Evolutionary conservation across 495 filamentous ascomycete species (phyloP), one percentile per base, ranked within the genome.

Genomic region (Aspergillus biplanus): DNA sequence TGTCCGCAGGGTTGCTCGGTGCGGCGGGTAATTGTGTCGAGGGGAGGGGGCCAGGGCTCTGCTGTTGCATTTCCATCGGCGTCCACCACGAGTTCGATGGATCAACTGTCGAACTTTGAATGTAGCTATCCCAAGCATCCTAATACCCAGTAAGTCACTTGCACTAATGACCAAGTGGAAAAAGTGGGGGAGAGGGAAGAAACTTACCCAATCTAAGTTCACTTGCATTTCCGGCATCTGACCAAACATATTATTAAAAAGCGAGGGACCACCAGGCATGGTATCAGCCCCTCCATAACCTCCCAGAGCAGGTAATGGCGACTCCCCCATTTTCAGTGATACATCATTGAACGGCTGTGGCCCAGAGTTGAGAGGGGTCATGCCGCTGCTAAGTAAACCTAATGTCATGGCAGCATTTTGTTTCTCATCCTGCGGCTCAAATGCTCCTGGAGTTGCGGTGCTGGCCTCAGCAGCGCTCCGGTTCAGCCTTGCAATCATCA

Each of bases 161-260:
- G 31, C 50, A 16, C 33, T 21, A 39, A 56, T 15, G n/a, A 11
- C 39, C 11, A 39, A 44, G n/a, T 15, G n/a, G 11, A 15, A 48
- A 37, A 33, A 8, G 34, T n/a, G 8, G 15, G 11, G 13, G 8
- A 57, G 37, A 59, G 37, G 35, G 7, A 7, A 33, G n/a, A 15
- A 53, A 72, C 87, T 76, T 79, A 93, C 91, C 91, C 91, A 95
- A 69, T 93, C 91, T 67, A 93, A 83, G 65, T 89, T 91, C 32
- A 63, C 72, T 62, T 87, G 85, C 79, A 85, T 80, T 42, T 90
- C 88, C 32, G 87, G 86, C 71, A 83, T 79, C 54, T 82, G 75
- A 21, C 86, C 82, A 64, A 90, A 80, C 69, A 83, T 79, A 62
- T 78, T 84, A 57, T 74, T 83, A 57, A 82, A 81, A 63, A 81